Conservation (phyloP, 2,329 filamentous ascomycete species). For the Lachnellula occidentalis region DNA sequence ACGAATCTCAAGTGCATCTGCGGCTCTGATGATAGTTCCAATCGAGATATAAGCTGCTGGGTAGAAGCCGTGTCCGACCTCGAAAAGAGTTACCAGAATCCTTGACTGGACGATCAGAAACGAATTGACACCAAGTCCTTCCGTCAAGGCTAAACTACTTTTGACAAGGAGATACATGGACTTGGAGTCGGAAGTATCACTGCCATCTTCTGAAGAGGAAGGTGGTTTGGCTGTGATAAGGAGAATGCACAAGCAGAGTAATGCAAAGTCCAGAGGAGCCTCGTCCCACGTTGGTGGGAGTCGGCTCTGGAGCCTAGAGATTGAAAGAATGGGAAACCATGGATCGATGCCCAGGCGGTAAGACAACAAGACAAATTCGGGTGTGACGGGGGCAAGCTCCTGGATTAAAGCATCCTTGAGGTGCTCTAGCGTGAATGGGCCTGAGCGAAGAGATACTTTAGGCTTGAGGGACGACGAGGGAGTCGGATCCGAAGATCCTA, state of each 20-base stretch:
- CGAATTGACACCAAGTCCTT: conserved; percentile 19
- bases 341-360: conserved; percentile 12
- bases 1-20: conserved; percentile 15
- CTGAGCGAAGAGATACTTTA: conserved; percentile 4
- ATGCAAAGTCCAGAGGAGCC: conserved; percentile 9
- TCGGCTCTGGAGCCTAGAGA: conserved; percentile 8
- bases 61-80: conserved; percentile 19
- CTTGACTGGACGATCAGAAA: conserved; percentile 12
- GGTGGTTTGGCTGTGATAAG: conserved; percentile 12
- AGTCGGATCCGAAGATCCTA: conserved; percentile 11
- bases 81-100: conserved; percentile 19
- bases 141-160: conserved; percentile 8
- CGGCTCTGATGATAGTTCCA: conserved; percentile 14
- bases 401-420: conserved; percentile 14
- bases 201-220: conserved; percentile 2
- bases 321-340: conserved; percentile 18
- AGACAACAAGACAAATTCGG: conserved; percentile 8
- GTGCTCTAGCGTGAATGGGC: conserved; percentile 6
- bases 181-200: conserved; percentile 10
- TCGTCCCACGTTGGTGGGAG: conserved; percentile 16
- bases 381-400: conserved; percentile 6
- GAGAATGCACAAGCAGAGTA: conserved; percentile 15
- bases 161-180: conserved; percentile 16
- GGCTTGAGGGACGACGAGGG: conserved; percentile 7
- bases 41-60: conserved; percentile 20